Base-by-base conservation (phyloP, 306 rosid species). In the Glycyrrhiza uralensis region DNA sequence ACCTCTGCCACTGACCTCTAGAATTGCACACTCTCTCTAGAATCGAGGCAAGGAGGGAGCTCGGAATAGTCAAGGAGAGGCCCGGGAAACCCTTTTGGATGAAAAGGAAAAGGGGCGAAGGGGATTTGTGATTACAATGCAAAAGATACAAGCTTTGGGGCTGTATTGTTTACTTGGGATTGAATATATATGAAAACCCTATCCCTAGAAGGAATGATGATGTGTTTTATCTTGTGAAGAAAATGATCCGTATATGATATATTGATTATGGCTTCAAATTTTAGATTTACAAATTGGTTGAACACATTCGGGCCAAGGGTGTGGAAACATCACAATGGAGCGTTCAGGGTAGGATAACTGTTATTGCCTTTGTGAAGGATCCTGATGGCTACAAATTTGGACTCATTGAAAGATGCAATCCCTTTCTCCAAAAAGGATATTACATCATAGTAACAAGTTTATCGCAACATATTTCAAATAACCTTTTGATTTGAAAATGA, bases 361-460 rank as follows among this genome's bases (percentile, higher is more conserved):
- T 89, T 51, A 86, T 87, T 57, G 95, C 97, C 60, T 91, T 86
- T 82, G 92, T 85, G 52, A 94, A 94, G 84, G 98, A 94, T 73
- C 98, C 98, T 14, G 98, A 94, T 84, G 98, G 97, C 75, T 94
- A 94, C 71, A 32, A 28, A 18, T 94, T 94, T 79, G 95, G 79
- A 65, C 86, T 94, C 29, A 82, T 94, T 69, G 92, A 94, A 79
- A 85, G 96, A 78, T n/a, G n/a, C n/a, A n/a, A n/a, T n/a, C n/a
- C n/a, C n/a, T n/a, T n/a, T n/a, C n/a, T n/a, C n/a, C n/a, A n/a
- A n/a, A n/a, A n/a, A n/a, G n/a, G n/a, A n/a, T n/a, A n/a, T n/a
- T n/a, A n/a, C n/a, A n/a, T n/a, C n/a, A n/a, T n/a, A n/a, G n/a
- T n/a, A n/a, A n/a, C n/a, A n/a, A n/a, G n/a, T n/a, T n/a, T n/a